Base-by-base conservation (phyloP, 208 protist genomes). In the Leishmania mexicana region DNA sequence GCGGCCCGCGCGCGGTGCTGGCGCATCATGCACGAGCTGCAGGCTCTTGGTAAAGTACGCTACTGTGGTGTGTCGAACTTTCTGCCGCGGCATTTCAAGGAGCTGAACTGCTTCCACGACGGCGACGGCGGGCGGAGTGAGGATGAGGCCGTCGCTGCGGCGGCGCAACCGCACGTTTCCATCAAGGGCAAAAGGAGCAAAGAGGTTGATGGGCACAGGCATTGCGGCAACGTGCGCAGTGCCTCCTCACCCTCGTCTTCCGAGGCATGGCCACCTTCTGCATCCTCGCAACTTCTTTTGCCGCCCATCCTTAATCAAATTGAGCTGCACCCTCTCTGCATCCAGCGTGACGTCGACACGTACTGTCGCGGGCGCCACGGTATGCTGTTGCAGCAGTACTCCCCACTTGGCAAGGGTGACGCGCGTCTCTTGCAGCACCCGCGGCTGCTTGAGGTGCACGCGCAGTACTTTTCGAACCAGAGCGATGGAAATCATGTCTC, bases 301-400 rank as follows among this genome's bases (percentile, higher is more conserved):
- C 45, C 35, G 40, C 90, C 92, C 0, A 65, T 88, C 7, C 47
- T 98, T 17, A 96, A 98, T 78, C 95, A 98, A 49, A 93, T 98
- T 74, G 95, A 98, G 78, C 84, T 98, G n/a, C 93, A 98, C 76
- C 93, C 93, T 35, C 81, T 98, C 6, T 96, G 95, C 76, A 42
- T 88, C 35, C 95, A 96, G 82, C 47, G 70, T 11, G 89, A 89
- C 3, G 85, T 94, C 19, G 90, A 94, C 45, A 65, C 45, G 11
- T 96, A 88, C 76, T 96, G 92, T 79, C 72, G 76, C 13, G 58
- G 58, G 31, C 38, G 24, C 8, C 88, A 80, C 64, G 88, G 84
- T 7, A 96, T 98, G 70, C 60, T 95, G 38, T 47, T 95, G 51
- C 93, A 98, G 92, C 93, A 96, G 83, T 98, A 97, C 85, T 91